Percentiles rank a stretch among this genome's conserved stretches.
Conservation (phyloP, 2,329 filamentous ascomycete genomes). For the Camptophora hylomeconis region DNA sequence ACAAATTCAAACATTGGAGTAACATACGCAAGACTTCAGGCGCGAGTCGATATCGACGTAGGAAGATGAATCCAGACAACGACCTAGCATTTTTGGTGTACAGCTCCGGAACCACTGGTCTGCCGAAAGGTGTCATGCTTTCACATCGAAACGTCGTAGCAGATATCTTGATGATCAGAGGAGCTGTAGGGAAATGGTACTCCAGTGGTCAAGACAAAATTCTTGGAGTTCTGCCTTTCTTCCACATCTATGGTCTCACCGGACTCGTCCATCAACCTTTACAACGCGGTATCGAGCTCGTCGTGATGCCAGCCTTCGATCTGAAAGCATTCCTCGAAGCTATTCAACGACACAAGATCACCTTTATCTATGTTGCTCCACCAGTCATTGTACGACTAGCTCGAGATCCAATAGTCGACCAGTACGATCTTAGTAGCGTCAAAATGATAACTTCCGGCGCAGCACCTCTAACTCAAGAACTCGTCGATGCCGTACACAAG, state of each 20-base stretch:
- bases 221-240: slow-evolving; percentile 74
- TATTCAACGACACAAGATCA: slow-evolving; percentile 63
- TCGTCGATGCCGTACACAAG: slow-evolving; percentile 63
- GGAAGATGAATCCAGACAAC: slow-evolving; percentile 52
- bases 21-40: slow-evolving; percentile 55
- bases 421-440: slow-evolving; percentile 68
- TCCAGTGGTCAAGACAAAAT: slow-evolving; percentile 54
- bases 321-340: slow-evolving; percentile 63
- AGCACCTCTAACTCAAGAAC: slow-evolving; percentile 67
- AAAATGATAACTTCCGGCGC: slow-evolving; percentile 81
- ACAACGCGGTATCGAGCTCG: slow-evolving; percentile 50
- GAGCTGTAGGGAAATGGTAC: slow-evolving; percentile 37
- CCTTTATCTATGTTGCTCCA: slow-evolving; percentile 70
- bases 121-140: slow-evolving; percentile 85
- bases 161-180: slow-evolving; percentile 50
- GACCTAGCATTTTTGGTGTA: slow-evolving; percentile 81
- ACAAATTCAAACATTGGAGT: slow-evolving; percentile 58
- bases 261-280: slow-evolving; percentile 58
- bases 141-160: slow-evolving; percentile 71
- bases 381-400: slow-evolving; percentile 69
- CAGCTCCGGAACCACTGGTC: slow-evolving; percentile 76
- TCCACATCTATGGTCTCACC: slow-evolving; percentile 77
- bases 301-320: slow-evolving; percentile 72
- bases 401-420: slow-evolving; percentile 63
- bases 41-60: slow-evolving; percentile 43